Conservation (phyloP, 805 yeast genomes). For the Sugiyamaella smithiae region DNA sequence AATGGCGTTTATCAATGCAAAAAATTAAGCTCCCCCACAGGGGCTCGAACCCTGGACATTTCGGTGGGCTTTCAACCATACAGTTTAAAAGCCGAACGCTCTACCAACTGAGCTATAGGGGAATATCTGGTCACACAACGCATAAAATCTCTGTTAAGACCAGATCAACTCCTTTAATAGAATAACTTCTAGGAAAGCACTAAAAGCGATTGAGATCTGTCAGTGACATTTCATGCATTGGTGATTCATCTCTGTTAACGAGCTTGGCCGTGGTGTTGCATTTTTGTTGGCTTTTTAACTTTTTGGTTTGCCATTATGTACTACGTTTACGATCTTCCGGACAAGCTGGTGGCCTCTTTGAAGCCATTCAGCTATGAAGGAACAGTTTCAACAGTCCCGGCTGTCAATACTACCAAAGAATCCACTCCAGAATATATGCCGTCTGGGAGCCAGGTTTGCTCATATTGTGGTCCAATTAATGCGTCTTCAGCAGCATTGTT, state of each 20-base stretch:
- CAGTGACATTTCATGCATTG: no score
- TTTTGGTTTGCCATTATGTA: not conserved
- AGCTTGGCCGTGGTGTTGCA: no score
- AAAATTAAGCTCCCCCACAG: slow-evolving; percentile 59
- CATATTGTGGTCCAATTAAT: slow-evolving; percentile 17
- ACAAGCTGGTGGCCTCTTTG: slow-evolving; percentile 7
- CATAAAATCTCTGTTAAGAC: no score
- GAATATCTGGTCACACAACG: no score
- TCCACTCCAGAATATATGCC: slow-evolving; percentile 4
- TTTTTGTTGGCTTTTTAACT: not conserved
- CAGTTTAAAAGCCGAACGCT: slow-evolving; percentile 60
- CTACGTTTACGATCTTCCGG: slow-evolving; percentile 18
- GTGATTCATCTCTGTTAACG: not conserved
- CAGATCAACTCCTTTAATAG: no score
- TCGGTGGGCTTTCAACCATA: slow-evolving; percentile 44
- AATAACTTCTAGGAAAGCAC: no score
- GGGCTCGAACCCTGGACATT: slow-evolving; percentile 65
- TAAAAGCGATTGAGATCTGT: no score
- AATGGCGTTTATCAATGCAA: no score
- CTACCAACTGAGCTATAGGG: slow-evolving; percentile 61
- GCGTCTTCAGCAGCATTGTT: slow-evolving; percentile 5
- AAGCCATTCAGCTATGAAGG: slow-evolving; percentile 3
- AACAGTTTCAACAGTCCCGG: slow-evolving; percentile 1
- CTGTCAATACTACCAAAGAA: not conserved
- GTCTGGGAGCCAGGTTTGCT: slow-evolving; percentile 13